These are phyloP conservation scores for Pestalotiopsis sp. DNA, from an alignment of 2,329 filamentous ascomycete species.

Conservation along the genomic window DNA sequence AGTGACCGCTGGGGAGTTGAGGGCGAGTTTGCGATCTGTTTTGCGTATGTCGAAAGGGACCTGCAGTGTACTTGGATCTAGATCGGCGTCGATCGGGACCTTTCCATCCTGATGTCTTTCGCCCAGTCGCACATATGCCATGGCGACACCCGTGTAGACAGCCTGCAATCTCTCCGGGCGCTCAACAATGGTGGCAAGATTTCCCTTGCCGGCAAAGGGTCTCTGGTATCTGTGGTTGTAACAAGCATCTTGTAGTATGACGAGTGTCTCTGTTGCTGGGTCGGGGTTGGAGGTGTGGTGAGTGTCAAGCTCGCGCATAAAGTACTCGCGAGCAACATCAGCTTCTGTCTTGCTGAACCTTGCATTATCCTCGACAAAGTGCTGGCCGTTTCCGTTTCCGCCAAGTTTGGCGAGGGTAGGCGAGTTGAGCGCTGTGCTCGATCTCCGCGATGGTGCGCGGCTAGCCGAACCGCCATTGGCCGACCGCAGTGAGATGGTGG, in stretches of 20 bases:
- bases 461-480: constrained; percentile 41
- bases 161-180: constrained; percentile 89
- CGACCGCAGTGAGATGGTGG: constrained; percentile 59
- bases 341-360: constrained; percentile 48
- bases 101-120: constrained; percentile 74
- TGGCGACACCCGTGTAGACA: constrained; percentile 77
- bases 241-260: constrained; percentile 89
- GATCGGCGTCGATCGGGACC: constrained; percentile 67
- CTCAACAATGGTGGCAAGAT: constrained; percentile 84
- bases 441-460: constrained; percentile 47
- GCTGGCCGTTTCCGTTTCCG: constrained; percentile 26
- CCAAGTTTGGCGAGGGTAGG: constrained; percentile 40
- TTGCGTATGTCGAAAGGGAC: constrained; percentile 86
- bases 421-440: constrained; percentile 49
- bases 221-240: constrained; percentile 93
- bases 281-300: constrained; percentile 54
- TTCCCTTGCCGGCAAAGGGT: constrained; percentile 72
- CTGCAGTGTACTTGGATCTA: constrained; percentile 54
- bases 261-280: constrained; percentile 65
- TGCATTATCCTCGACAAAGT: constrained; percentile 38
- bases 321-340: constrained; percentile 68
- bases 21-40: constrained; percentile 70
- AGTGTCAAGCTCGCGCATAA: constrained; percentile 68
- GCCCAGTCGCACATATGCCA: constrained; percentile 89
- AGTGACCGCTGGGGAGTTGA: constrained; percentile 78